These are phyloP conservation scores for Gossypium laxum DNA, from an alignment of 441 rosid genomes.

Conservation along the genomic window DNA sequence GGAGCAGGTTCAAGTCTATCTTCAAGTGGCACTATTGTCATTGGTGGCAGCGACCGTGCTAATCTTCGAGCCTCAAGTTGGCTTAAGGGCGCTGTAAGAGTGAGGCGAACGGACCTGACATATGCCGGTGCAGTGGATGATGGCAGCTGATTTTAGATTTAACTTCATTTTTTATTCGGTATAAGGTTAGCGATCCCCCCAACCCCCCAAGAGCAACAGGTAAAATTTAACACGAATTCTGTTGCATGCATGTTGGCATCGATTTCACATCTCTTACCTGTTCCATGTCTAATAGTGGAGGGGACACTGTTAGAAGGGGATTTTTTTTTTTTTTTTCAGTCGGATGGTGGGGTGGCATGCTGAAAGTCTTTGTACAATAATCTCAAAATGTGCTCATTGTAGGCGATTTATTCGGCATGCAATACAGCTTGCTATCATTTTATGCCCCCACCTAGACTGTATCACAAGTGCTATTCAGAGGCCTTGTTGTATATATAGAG, in stretches of 20 bases:
- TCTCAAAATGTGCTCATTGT: conserved; percentile 13
- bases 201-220: conserved; percentile 21
- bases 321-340: conserved; percentile 17
- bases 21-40: conserved; percentile 37
- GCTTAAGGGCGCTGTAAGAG: conserved; percentile 88
- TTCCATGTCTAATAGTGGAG: conserved; percentile 20
- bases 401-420: conserved; percentile 16
- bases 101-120: conserved; percentile 75
- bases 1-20: conserved; percentile 69
- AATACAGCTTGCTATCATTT: conserved; percentile 25
- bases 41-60: conserved; percentile 50
- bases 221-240: conserved; percentile 16
- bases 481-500: conserved; percentile 46
- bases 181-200: conserved; percentile 19
- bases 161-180: conserved; percentile 25
- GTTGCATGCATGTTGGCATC: conserved; percentile 14
- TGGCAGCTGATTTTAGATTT: conserved; percentile 53
- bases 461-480: conserved; percentile 30
- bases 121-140: conserved; percentile 86
- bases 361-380: conserved; percentile 12
- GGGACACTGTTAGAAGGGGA: conserved; percentile 16
- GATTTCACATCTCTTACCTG: conserved; percentile 17
- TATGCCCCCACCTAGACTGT: conserved; percentile 22
- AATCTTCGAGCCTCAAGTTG: conserved; percentile 80
- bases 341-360: conserved; percentile 10